phyloP scores from a whole-genome alignment of 78 protist species.

The Cyanophora paradoxa region DNA sequence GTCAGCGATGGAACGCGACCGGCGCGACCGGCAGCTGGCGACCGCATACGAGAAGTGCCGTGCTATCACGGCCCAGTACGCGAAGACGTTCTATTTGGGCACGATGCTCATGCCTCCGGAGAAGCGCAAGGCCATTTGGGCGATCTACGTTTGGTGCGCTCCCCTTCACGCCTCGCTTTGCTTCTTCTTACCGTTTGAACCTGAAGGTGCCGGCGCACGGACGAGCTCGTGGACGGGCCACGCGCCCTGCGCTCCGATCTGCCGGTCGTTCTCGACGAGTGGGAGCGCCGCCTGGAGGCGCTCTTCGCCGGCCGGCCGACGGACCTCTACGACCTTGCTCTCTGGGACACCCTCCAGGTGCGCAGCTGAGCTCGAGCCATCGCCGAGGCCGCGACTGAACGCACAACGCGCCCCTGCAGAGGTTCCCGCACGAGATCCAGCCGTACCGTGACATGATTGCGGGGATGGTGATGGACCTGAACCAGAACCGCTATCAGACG shows the following conservation, averaged over 20 bases:
- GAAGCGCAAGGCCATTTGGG: slow-evolving; percentile 16
- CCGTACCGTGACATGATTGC: slow-evolving; percentile 24
- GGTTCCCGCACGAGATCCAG: background rate
- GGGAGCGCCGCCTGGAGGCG: background rate
- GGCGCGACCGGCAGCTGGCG: too few species aligned
- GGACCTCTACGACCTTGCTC: background rate
- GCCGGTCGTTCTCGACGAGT: background rate
- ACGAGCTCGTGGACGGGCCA: slow-evolving; percentile 35
- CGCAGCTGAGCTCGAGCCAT: background rate
- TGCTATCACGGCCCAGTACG: background rate
- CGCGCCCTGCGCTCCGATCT: background rate
- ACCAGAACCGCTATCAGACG: background rate
- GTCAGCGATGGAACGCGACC: too few species aligned
- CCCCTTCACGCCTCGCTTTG: too few species aligned
- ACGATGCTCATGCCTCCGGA: background rate
- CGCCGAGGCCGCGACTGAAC: slow-evolving; percentile 2
- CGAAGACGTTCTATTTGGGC: slow-evolving; percentile 24
- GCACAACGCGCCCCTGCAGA: background rate
- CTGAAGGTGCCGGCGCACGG: slow-evolving; percentile 29
- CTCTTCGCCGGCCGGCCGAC: background rate
- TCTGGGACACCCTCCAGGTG: background rate
- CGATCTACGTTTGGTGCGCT: slow-evolving; percentile 35
- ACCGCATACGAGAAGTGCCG: slow-evolving; percentile 18
- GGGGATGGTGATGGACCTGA: slow-evolving; percentile 32
- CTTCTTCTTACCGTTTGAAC: too few species aligned